These are phyloP conservation scores for Citrus mangshanensis DNA, from an alignment of 345 rosid species.

Conservation along the genomic window DNA sequence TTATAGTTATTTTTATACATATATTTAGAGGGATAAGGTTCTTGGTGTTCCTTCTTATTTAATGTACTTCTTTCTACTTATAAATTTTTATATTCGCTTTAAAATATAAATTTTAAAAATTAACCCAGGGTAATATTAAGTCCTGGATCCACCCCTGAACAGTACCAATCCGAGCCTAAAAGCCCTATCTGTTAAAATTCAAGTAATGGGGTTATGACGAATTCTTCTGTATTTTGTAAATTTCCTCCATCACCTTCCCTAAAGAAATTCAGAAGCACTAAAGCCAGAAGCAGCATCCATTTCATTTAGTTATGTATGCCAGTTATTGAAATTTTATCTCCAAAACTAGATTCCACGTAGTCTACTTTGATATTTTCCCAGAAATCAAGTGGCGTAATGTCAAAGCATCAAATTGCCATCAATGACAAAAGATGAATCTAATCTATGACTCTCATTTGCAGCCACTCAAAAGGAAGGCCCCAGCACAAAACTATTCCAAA, in stretches of 20 bases:
- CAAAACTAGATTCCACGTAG: too few relatives aligned
- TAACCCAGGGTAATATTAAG: too few relatives aligned
- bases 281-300: neutral
- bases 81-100: too few relatives aligned
- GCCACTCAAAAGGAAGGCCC: neutral
- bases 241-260: neutral
- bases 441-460: neutral
- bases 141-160: too few relatives aligned
- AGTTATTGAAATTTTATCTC: too few relatives aligned
- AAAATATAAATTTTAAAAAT: too few relatives aligned
- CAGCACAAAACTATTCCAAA: neutral
- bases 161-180: neutral
- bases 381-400: neutral
- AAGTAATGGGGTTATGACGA: neutral
- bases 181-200: neutral
- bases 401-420: neutral
- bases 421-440: neutral
- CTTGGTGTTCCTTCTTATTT: too few relatives aligned
- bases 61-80: too few relatives aligned
- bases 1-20: too few relatives aligned
- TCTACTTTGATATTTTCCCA: neutral
- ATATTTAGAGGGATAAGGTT: too few relatives aligned
- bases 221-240: neutral
- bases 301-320: neutral
- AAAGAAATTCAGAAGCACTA: neutral